phyloP scores from a whole-genome alignment of 2,329 filamentous ascomycete species.

The Pseudopyrenochaeta lycopersici region DNA sequence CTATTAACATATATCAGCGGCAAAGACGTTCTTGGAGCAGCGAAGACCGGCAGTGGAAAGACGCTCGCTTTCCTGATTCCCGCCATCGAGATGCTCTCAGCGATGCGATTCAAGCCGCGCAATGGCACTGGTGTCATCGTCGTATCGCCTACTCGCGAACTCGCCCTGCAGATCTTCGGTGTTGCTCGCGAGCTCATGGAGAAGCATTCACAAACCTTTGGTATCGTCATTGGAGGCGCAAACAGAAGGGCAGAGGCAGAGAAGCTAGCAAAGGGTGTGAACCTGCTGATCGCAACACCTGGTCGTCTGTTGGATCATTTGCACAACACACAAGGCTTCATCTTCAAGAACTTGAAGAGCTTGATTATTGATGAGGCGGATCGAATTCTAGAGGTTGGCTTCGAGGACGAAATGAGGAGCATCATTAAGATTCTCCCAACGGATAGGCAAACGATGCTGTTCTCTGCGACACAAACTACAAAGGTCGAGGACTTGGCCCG shows the following conservation, averaged over 20 bases:
- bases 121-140: conserved; percentile 88
- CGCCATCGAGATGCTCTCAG: conserved; percentile 89
- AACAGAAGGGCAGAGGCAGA: conserved; percentile 91
- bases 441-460: conserved; percentile 95
- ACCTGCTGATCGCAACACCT: conserved; percentile 92
- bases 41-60: conserved; percentile 96
- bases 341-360: conserved; percentile 91
- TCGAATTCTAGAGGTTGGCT: conserved; percentile 94
- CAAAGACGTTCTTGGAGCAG: conserved; percentile 90
- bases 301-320: conserved; percentile 93
- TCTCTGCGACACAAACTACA: conserved; percentile 97
- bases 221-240: conserved; percentile 94
- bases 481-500: conserved; percentile 97
- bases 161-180: conserved; percentile 95
- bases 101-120: conserved; percentile 91
- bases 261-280: conserved; percentile 93
- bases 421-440: conserved; percentile 92
- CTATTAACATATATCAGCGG: conserved; percentile 56
- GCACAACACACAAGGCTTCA: conserved; percentile 87
- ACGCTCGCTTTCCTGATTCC: conserved; percentile 94
- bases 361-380: conserved; percentile 97
- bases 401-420: conserved; percentile 97
- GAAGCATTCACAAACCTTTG: conserved; percentile 92
- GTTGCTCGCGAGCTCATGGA: conserved; percentile 93
- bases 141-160: conserved; percentile 90